Evolutionary conservation across 2,329 filamentous ascomycete species (phyloP), one percentile per base, ranked within the genome.

Genomic region (Aureobasidium zeae): DNA sequence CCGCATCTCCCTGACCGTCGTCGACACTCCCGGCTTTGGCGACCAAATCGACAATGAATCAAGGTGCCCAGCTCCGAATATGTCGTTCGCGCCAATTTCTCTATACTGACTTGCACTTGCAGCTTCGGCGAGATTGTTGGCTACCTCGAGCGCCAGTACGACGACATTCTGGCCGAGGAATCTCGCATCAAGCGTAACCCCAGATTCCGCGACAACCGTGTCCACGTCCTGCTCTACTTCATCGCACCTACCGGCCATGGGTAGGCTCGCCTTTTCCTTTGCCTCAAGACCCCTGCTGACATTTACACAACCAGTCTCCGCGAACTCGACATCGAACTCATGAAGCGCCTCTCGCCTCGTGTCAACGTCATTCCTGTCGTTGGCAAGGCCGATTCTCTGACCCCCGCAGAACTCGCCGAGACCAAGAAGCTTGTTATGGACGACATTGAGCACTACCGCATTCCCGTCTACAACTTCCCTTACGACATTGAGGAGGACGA

Each of bases 151-250:
- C 81, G 89, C 71, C 89, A 98, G 79, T 96, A 96, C 69, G 91
- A 98, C 69, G 88, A 96, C 65, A 96, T 98, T 74, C 78, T 98
- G 57, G 89, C 91, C 51, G 89, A 96, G 72, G 91, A 98, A 73
- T 96, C 91, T 59, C 86, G 91, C 74, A 98, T 98, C 76, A 98
- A 98, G 85, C 91, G 91, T 87, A 98, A 98, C 74, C 91, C 91
- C 57, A 82, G 91, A 61, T 98, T 98, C 83, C 83, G 91, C 63
- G 91, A 98, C 72, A 96, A 98, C 73, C 86, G 91, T 72, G 86
- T 98, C 36, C 91, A 98, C 63, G 91, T 88, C 55, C 80, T 98
- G 65, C 81, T 98, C 59, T 98, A 98, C 77, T 98, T 98, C 68
- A 96, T 98, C 74, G 94, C 91, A 53, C 91, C 91, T 35, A 98